These are phyloP conservation scores for Hemileia vastatrix DNA, from an alignment of 1,284 basidiomycete genomes.

Conservation along the genomic window DNA sequence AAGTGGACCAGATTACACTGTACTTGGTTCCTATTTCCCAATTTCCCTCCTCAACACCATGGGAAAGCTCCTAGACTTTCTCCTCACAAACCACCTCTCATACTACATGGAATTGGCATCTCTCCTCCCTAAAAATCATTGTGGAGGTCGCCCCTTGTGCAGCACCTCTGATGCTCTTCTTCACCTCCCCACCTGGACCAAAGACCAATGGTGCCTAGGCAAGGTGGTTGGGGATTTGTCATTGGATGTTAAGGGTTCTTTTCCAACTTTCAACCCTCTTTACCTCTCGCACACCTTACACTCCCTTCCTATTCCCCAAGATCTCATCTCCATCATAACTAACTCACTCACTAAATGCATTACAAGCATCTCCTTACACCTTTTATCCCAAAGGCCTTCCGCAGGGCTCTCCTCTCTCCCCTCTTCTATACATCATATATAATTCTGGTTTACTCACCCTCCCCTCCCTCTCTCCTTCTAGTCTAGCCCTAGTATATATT, in stretches of 20 bases:
- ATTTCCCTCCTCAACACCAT: not conserved
- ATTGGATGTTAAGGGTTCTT: conserved; percentile 7
- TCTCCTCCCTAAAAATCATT: not conserved
- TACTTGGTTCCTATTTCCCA: not conserved
- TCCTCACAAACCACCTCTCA: not conserved
- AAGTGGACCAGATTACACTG: not conserved
- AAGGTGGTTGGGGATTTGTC: conserved; percentile 1
- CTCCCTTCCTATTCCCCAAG: too few species aligned
- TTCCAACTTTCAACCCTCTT: not conserved
- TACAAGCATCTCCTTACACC: too few species aligned
- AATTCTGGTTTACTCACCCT: too few species aligned
- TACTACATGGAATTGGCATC: not conserved
- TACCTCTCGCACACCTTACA: not conserved
- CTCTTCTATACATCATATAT: too few species aligned
- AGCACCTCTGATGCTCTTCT: not conserved
- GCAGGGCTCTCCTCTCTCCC: too few species aligned
- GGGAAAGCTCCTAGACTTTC: not conserved
- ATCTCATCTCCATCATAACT: too few species aligned
- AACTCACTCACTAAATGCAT: too few species aligned
- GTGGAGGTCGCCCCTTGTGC: not conserved
- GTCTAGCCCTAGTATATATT: too few species aligned
- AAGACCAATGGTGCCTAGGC: not conserved
- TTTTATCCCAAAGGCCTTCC: too few species aligned
- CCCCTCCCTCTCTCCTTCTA: too few species aligned
- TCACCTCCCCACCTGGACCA: not conserved